Base-by-base conservation (phyloP, 2,329 filamentous ascomycete species). In the Fusarium austroafricanum region DNA sequence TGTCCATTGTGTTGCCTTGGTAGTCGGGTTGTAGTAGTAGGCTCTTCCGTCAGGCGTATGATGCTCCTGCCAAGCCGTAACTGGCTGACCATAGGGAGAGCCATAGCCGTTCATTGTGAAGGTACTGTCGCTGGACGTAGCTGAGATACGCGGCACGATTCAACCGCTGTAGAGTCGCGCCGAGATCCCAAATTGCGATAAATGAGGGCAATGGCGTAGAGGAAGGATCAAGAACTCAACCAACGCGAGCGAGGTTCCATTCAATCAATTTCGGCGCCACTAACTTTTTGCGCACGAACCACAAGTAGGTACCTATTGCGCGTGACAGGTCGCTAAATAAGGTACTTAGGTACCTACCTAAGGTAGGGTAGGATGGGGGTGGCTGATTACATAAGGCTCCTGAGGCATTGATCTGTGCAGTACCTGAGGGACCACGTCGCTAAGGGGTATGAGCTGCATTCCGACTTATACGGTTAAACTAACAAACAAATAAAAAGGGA, bases 1-100 rank as follows among this genome's bases (percentile, higher is more conserved):
- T 39, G 89, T 90, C 96, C 96, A 99, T 86, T 94, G 91, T 31
- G 96, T 98, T 67, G 86, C 88, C 77, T 96, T 96, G 17, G 94
- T 97, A 64, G 88, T 81, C 14, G 89, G 82, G 78, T 99, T 97
- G 84, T 94, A 97, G 79, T 96, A 99, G 79, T 99, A 99, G 45
- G 89, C 85, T 71, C 92, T 89, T 68, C 94, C 95, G 75, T 97
- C 94, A 4, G 89, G 82, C 71, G 91, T 92, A 72, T 89, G 90
- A 71, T 92, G 90, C 79, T 96, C 92, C 79, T 92, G 90, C 94
- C 94, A 97, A 42, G 87, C 77, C 56, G 83, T 79, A 52, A 85
- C 83, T 35, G 84, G 82, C 75, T 85, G 82, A 72, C 82, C 81
- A 67, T 77, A 82, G 54, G 80, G 79, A 72, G 81, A 82, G 57